Percentiles rank a stretch among this genome's conserved stretches.
These are phyloP conservation scores for Alternaria solani DNA, from an alignment of 2,329 filamentous ascomycete species.

Conservation along the genomic window DNA sequence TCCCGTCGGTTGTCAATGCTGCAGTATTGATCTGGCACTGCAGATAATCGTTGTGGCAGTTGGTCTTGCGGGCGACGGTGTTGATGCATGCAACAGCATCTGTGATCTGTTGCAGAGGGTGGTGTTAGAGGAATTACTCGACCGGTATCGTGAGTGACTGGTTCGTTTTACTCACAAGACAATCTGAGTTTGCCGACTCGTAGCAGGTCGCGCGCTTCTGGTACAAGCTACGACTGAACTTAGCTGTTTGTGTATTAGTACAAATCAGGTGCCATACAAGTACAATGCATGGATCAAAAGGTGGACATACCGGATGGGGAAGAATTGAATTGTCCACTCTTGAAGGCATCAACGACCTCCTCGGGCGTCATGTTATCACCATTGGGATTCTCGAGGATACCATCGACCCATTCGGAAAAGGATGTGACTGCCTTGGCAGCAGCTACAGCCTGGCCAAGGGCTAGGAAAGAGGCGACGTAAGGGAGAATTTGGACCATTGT, in stretches of 20 bases:
- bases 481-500: constrained; percentile 21
- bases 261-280: constrained; percentile 9
- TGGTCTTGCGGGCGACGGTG: constrained; percentile 20
- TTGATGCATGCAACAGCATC: constrained; percentile 23
- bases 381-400: constrained; percentile 19
- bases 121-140: constrained; percentile 11
- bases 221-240: constrained; percentile 16
- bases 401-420: constrained; percentile 25
- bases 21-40: constrained; percentile 18
- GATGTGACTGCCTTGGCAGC: constrained; percentile 21
- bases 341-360: constrained; percentile 19
- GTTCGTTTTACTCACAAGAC: constrained; percentile 12
- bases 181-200: constrained; percentile 11
- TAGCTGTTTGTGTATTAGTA: constrained; percentile 3
- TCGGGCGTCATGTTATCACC: constrained; percentile 24
- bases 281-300: constrained; percentile 1
- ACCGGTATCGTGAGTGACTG: background rate
- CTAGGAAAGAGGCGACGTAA: constrained; percentile 17
- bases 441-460: constrained; percentile 18
- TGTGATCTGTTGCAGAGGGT: constrained; percentile 11
- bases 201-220: constrained; percentile 21
- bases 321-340: constrained; percentile 17
- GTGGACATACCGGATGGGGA: constrained; percentile 16
- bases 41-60: constrained; percentile 8
- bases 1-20: constrained; percentile 18